Conservation (phyloP, 2,329 filamentous ascomycete genomes). For the Ilyonectria destructans region DNA sequence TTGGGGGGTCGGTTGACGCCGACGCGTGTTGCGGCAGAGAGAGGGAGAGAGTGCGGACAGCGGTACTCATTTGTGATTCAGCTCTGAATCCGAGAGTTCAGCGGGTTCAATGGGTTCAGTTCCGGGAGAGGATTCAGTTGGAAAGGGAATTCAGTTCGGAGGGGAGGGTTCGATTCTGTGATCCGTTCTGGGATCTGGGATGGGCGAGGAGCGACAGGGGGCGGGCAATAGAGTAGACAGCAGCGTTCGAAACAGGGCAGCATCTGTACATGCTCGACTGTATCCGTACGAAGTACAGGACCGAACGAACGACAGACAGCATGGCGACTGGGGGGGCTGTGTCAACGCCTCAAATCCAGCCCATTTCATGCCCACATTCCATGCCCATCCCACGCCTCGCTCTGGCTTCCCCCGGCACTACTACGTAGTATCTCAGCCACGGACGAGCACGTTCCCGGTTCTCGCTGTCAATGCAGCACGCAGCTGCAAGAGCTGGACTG, state of each 20-base stretch:
- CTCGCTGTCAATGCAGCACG: constrained; percentile 22
- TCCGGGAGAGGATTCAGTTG: background rate
- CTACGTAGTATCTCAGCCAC: constrained; percentile 25
- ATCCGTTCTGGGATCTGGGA: constrained; percentile 2
- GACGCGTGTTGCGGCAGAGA: too few relatives aligned
- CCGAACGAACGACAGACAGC: background rate
- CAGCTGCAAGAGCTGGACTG: constrained; percentile 6
- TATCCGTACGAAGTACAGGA: too few relatives aligned
- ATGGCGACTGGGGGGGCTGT: background rate
- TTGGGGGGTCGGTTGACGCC: background rate
- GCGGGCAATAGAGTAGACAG: too few relatives aligned
- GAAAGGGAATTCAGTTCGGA: too few relatives aligned
- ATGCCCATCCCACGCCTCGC: constrained; percentile 7
- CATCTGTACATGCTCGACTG: too few relatives aligned
- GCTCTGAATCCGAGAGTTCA: background rate
- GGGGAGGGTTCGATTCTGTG: background rate
- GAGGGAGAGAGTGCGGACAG: too few relatives aligned
- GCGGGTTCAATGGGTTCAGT: too few relatives aligned
- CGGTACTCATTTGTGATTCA: background rate
- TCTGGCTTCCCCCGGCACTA: background rate
- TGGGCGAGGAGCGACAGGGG: background rate
- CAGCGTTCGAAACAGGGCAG: background rate
- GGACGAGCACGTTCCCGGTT: constrained; percentile 22
- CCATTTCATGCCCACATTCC: constrained; percentile 14
- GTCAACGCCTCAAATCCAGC: constrained; percentile 1